Base-by-base conservation (phyloP, 139 green algal genomes). In the Volvox africanus region DNA sequence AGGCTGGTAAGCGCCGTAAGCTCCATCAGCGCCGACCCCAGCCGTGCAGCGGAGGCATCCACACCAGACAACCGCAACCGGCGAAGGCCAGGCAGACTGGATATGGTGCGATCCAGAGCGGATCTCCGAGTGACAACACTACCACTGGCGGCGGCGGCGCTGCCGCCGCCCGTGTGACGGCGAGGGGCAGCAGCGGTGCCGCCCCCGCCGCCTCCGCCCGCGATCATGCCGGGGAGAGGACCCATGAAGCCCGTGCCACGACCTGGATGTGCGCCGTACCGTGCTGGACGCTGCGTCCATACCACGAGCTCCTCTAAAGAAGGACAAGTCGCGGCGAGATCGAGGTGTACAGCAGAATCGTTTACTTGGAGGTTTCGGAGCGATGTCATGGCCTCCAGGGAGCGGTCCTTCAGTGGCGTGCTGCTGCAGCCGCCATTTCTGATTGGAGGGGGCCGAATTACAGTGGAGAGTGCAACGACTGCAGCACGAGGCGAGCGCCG, bases 231-330 rank as follows among this genome's bases (percentile, higher is more conserved):
- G 36, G 78, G 22, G 35, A 67, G 11, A 35, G 1, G 36, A 19
- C 78, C 32, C 50, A 55, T 44, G 78, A 68, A 84, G 17, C 11
- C 21, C 37, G 30, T 19, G 37, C 1, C 35, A 26, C 36, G 78
- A 18, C 75, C 75, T 30, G 18, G 81, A 24, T n/a, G 20, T 35
- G 62, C 17, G 26, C 13, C 33, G 32, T 71, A 32, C 81, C 76
- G 13, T 44, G 24, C 50, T 32, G 50, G 50, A 14, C 65, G 65
- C 82, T 65, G 82, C 65, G 82, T 67, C 35, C 69, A 33, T 21
- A 89, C 85, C 37, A 82, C 69, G 24, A 89, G 85, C 68, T 89
- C 85, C 68, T 89, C 85, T 68, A 89, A 71, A 2, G 11, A 26
- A 2, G 85, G n/a, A 18, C 68, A 80, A 37, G 28, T 89, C 28